phyloP scores from a whole-genome alignment of 2,329 filamentous ascomycete genomes.

The Epichloe festucae region DNA sequence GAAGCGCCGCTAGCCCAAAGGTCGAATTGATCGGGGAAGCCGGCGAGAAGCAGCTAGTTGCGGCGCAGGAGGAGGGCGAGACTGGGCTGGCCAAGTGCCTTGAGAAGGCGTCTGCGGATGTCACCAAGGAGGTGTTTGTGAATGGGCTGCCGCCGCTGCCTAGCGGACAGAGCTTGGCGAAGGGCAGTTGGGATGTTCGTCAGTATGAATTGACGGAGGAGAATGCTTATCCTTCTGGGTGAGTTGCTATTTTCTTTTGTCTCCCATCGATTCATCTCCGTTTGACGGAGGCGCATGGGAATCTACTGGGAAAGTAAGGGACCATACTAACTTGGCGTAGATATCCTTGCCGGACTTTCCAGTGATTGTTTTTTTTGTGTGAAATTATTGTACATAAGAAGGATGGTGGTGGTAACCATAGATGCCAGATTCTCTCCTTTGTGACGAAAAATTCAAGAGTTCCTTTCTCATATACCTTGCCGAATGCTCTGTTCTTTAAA shows the following conservation, averaged over 20 bases:
- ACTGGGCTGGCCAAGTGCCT: constrained; percentile 63
- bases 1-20: constrained; percentile 69
- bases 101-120: constrained; percentile 33
- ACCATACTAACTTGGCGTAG: constrained; percentile 26
- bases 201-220: constrained; percentile 53
- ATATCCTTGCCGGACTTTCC: constrained; percentile 53
- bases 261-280: background rate
- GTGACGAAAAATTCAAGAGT: background rate
- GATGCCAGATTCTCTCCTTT: background rate
- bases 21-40: constrained; percentile 61
- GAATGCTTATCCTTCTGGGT: constrained; percentile 59
- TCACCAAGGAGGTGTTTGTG: constrained; percentile 53
- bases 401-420: background rate
- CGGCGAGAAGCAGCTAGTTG: constrained; percentile 53
- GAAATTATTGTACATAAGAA: constrained; percentile 3
- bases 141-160: constrained; percentile 81
- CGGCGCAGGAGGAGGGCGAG: constrained; percentile 61
- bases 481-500: too few species aligned
- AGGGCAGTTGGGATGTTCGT: constrained; percentile 50
- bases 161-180: constrained; percentile 46
- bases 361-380: constrained; percentile 23
- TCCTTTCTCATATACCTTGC: background rate
- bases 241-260: constrained; percentile 25
- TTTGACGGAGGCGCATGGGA: too few species aligned
- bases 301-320: too few species aligned